phyloP scores from a whole-genome alignment of 257 asterid species.

The Nicotiana sylvestris region DNA sequence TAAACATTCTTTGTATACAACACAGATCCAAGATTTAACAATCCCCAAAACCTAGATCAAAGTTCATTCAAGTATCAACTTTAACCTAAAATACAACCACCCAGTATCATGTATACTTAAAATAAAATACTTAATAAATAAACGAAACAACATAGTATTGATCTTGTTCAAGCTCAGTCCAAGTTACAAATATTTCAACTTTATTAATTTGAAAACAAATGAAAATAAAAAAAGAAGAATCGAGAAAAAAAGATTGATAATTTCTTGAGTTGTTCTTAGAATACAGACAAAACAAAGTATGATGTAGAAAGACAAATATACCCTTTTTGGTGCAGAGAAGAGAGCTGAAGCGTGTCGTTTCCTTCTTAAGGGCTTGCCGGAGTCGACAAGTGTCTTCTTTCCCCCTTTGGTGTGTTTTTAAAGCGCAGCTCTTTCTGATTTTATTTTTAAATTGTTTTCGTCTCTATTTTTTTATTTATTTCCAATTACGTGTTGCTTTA shows the following conservation, averaged over 20 bases:
- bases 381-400: slow-evolving; percentile 78
- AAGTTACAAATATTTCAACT: not conserved
- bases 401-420: slow-evolving; percentile 13
- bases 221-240: not conserved
- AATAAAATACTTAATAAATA: not conserved
- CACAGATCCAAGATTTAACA: not conserved
- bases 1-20: not conserved
- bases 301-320: slow-evolving; percentile 14
- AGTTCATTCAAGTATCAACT: not conserved
- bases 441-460: slow-evolving; percentile 18
- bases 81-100: not conserved
- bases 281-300: not conserved
- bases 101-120: not conserved
- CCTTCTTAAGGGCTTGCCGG: slow-evolving; percentile 55
- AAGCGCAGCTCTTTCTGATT: slow-evolving; percentile 27
- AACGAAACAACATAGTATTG: not conserved
- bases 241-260: not conserved
- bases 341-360: slow-evolving; percentile 63
- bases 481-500: slow-evolving; percentile 17
- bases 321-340: slow-evolving; percentile 27
- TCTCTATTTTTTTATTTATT: slow-evolving; percentile 7
- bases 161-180: not conserved
- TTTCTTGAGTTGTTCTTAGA: not conserved
- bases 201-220: not conserved
- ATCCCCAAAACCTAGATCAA: not conserved